A percentile compares a stretch with the other conserved stretches of the same genome.
These are phyloP conservation scores for Lepraria neglecta DNA, from an alignment of 495 filamentous ascomycete genomes.

Conservation along the genomic window DNA sequence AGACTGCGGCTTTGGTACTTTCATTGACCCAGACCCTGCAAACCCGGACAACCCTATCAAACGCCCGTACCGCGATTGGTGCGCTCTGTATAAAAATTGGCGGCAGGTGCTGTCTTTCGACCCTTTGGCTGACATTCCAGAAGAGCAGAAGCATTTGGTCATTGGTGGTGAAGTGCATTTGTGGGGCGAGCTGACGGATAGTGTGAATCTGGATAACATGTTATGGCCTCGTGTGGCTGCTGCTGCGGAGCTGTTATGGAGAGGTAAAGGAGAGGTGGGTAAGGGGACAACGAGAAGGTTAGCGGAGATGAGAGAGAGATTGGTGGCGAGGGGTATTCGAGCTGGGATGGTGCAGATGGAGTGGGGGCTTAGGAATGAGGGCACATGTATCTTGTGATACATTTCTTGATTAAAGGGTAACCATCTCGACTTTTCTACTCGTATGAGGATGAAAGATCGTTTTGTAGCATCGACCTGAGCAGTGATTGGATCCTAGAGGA, in stretches of 20 bases:
- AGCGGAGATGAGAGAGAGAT: slow-evolving; percentile 63
- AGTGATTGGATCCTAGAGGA: no score
- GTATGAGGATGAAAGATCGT: no score
- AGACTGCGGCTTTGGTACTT: slow-evolving; percentile 48
- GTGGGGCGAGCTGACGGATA: slow-evolving; percentile 73
- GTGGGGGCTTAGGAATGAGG: slow-evolving; percentile 43
- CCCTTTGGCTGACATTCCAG: slow-evolving; percentile 52
- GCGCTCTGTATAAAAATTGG: slow-evolving; percentile 67
- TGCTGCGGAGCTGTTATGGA: slow-evolving; percentile 72
- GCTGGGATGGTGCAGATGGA: slow-evolving; percentile 53
- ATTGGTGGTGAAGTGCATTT: slow-evolving; percentile 69
- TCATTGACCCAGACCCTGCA: slow-evolving; percentile 17
- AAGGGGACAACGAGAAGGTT: slow-evolving; percentile 52
- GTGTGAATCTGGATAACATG: slow-evolving; percentile 51
- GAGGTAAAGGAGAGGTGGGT: slow-evolving; percentile 60
- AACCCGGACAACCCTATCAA: slow-evolving; percentile 18
- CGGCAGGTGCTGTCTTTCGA: slow-evolving; percentile 67
- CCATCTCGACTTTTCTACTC: no score
- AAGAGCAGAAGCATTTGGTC: slow-evolving; percentile 52
- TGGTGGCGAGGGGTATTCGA: slow-evolving; percentile 58
- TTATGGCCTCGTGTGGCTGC: slow-evolving; percentile 47
- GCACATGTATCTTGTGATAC: slow-evolving; percentile 22
- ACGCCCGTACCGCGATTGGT: slow-evolving; percentile 67
- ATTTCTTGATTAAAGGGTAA: no score
- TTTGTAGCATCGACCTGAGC: no score